Evolutionary conservation across 2,329 filamentous ascomycete genomes (phyloP).

Genomic region (Cercospora zeina): DNA sequence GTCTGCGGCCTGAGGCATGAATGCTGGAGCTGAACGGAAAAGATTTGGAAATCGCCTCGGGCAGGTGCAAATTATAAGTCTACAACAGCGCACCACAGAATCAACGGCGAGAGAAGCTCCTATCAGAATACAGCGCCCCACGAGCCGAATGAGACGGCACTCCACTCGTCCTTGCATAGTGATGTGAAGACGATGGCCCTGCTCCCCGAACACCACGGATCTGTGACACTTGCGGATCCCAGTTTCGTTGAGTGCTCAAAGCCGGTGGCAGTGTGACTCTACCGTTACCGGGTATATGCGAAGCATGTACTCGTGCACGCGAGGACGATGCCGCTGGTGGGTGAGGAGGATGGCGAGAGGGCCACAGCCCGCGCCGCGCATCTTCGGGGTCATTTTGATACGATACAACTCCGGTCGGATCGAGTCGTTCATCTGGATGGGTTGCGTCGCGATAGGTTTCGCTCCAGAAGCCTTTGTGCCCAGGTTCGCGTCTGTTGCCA

Average conservation of each 20-base stretch:
- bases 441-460: not conserved
- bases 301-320: not conserved
- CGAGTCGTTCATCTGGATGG: not conserved
- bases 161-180: not conserved
- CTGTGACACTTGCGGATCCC: conserved; percentile 27
- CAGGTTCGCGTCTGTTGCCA: not conserved
- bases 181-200: conserved; percentile 11
- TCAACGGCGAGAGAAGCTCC: conserved; percentile 1
- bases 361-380: not conserved
- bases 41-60: not conserved
- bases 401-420: not conserved
- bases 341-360: not conserved
- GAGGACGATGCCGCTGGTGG: not conserved
- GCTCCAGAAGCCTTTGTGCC: not conserved
- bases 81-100: not conserved
- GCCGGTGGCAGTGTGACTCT: conserved; percentile 26
- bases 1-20: not conserved
- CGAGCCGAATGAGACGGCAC: conserved; percentile 4
- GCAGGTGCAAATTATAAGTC: not conserved
- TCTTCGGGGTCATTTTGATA: not conserved
- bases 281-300: conserved; percentile 20
- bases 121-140: conserved; percentile 4
- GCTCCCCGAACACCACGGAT: conserved; percentile 35
- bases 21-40: not conserved
- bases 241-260: conserved; percentile 10